Evolutionary conservation across 768 basidiomycete species (phyloP).

Genomic region (Mycena kentingensis): DNA sequence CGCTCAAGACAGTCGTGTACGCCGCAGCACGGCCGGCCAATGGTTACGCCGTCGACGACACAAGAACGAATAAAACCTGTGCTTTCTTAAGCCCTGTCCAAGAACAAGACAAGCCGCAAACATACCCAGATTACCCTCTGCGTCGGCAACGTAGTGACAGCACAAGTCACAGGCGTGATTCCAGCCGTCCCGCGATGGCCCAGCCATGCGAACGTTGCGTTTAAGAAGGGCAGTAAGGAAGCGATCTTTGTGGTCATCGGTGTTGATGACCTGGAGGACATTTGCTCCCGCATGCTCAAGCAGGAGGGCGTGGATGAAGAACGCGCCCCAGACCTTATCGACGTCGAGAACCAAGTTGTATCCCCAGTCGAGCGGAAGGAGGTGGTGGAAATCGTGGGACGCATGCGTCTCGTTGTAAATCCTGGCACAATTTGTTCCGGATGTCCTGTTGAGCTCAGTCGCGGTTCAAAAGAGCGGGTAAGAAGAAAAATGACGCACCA

Average conservation of each 20-base stretch:
- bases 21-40: constrained; percentile 30
- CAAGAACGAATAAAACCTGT: constrained; percentile 17
- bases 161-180: constrained; percentile 26
- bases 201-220: constrained; percentile 20
- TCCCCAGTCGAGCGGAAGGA: constrained; percentile 18
- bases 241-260: neutral
- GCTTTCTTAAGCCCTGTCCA: neutral
- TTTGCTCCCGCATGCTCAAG: constrained; percentile 19
- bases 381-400: neutral
- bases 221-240: constrained; percentile 7
- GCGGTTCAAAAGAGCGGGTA: constrained; percentile 3
- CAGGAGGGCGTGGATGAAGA: constrained; percentile 26
- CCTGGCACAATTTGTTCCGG: constrained; percentile 31
- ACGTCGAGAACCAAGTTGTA: constrained; percentile 13
- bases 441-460: constrained; percentile 21
- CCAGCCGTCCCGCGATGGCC: constrained; percentile 23
- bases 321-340: constrained; percentile 30
- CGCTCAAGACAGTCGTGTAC: constrained; percentile 28
- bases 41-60: constrained; percentile 30
- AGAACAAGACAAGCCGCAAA: neutral
- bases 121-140: neutral
- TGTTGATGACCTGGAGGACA: constrained; percentile 22
- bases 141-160: constrained; percentile 5
- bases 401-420: constrained; percentile 29
- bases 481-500: constrained; percentile 10